phyloP scores from a whole-genome alignment of 495 filamentous ascomycete genomes.

The Xanthoparmelia taractica region DNA sequence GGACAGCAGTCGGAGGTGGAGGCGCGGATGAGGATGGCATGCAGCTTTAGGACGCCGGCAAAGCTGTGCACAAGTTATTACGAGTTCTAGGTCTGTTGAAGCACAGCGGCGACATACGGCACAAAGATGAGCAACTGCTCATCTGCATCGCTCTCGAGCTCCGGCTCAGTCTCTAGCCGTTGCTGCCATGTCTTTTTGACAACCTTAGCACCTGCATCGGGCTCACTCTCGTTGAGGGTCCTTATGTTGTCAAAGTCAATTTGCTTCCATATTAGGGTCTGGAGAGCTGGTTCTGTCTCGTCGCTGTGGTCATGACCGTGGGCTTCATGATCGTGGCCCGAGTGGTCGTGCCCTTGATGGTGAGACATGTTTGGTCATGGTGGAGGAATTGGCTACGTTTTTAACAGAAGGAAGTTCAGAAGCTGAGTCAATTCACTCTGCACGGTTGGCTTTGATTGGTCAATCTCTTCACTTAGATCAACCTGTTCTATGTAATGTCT shows the following conservation, averaged over 20 bases:
- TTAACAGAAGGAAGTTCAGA: too few relatives aligned
- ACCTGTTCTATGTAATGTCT: not conserved
- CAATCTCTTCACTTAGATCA: not conserved
- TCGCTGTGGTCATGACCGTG: slow-evolving; percentile 71
- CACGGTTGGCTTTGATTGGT: not conserved
- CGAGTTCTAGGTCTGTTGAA: not conserved
- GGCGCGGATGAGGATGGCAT: slow-evolving; percentile 76
- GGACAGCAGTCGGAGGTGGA: slow-evolving; percentile 65
- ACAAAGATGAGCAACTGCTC: slow-evolving; percentile 89
- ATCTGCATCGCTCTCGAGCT: slow-evolving; percentile 77
- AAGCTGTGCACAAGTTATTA: slow-evolving; percentile 50
- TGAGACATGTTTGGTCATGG: slow-evolving; percentile 28
- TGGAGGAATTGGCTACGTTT: not conserved
- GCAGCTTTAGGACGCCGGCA: slow-evolving; percentile 84
- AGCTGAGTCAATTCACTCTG: not conserved
- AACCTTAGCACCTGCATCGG: slow-evolving; percentile 62
- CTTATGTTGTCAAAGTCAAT: slow-evolving; percentile 79
- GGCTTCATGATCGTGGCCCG: slow-evolving; percentile 31
- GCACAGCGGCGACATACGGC: slow-evolving; percentile 56
- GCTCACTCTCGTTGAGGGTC: slow-evolving; percentile 72
- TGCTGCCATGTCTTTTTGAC: slow-evolving; percentile 89
- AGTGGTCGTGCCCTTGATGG: slow-evolving; percentile 31
- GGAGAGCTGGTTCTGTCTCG: slow-evolving; percentile 82
- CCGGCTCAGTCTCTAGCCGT: slow-evolving; percentile 58
- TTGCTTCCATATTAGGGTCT: slow-evolving; percentile 80